Evolutionary conservation across 1,284 basidiomycete genomes (phyloP), one percentile per base, ranked within the genome.

Genomic region (Malassezia yamatoensis): DNA sequence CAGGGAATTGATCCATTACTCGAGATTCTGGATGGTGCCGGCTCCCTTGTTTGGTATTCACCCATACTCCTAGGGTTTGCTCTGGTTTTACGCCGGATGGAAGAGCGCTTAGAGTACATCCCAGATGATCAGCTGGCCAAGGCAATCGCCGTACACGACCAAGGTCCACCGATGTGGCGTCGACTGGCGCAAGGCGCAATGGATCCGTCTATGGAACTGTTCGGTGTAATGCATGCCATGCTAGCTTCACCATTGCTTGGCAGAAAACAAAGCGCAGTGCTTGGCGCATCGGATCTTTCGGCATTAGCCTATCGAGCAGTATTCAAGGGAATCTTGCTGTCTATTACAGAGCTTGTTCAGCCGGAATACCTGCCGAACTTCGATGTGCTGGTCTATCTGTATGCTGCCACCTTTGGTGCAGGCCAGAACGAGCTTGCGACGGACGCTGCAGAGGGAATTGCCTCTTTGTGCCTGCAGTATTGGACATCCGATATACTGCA

Each of bases 301-400:
- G 83, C 85, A 0, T 81, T 87, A 24, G 86, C 86, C 2, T 88
- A 84, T 74, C 82, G 88, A 32, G 85, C 87, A 18, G 83, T 90
- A 15, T 68, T 90, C 54, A 90, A 90, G 80, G 86, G 88, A 6
- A 45, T 67, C 37, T 49, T 62, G 18, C 46, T 67, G 84, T 85
- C 85, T 43, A 78, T 88, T 18, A 80, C 85, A 15, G 86, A 88
- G 62, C 79, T 88, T 6, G 78, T 84, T 10, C 82, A 83, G 1
- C 80, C 87, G 3, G 87, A 90, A 70, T 72, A 65, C 56, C 56
- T 72, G 7, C 55, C 61, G 29, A 61, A 72, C 54, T 85, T 86
- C 59, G 82, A 86, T 16, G 78, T 77, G 0, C 78, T 90, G 15
- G 79, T 87, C 33, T 81, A 85, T 49, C 82, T 87, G 2, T 90